Evolutionary conservation across 208 protist species (phyloP), one percentile per base, ranked within the genome.

Genomic region (Crithidia fasciculata): DNA sequence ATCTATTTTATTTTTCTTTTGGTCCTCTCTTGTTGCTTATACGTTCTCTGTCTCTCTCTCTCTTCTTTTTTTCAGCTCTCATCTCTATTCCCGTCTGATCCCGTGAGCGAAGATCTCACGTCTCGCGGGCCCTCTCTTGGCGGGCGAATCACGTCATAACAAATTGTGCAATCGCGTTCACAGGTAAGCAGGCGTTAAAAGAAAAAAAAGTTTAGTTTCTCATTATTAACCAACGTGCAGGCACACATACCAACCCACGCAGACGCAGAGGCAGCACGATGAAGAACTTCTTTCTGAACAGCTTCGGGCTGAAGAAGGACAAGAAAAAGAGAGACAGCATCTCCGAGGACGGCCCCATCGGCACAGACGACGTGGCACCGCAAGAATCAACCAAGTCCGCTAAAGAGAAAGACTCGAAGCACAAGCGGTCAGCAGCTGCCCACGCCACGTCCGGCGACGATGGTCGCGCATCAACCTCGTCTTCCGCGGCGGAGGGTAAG

Each of bases 231-330:
- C 8, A 19, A 37, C 13, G 13, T 47, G 2, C 41, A 28, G 40
- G 3, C 60, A 43, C n/a, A n/a, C n/a, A 18, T 4, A 15, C 28
- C 44, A 37, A 50, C 12, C 45, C 45, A 49, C 45, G 45, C 7
- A 58, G 60, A 68, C 28, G 28, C 28, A 28, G 28, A 28, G 28
- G 28, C 28, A 28, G 28, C 28, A 28, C 28, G 43, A 80, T 82
- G 72, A 61, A 68, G 65, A 61, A 65, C 47, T 84, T 90, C 61
- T 83, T 73, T 63, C 36, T 78, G 8, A 70, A 59, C 54, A 52
- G 54, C 18, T 78, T 87, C 49, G 71, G 74, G 4, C 76, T 80
- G 67, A 72, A 78, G 60, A 85, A 83, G 78, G 73, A 84, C 47
- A 83, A 87, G 76, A 85, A 80, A 39, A 71, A 79, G 18, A 83